These are phyloP conservation scores for Setaria italica DNA, from an alignment of 202 grass and related monocot species.

Conservation along the genomic window DNA sequence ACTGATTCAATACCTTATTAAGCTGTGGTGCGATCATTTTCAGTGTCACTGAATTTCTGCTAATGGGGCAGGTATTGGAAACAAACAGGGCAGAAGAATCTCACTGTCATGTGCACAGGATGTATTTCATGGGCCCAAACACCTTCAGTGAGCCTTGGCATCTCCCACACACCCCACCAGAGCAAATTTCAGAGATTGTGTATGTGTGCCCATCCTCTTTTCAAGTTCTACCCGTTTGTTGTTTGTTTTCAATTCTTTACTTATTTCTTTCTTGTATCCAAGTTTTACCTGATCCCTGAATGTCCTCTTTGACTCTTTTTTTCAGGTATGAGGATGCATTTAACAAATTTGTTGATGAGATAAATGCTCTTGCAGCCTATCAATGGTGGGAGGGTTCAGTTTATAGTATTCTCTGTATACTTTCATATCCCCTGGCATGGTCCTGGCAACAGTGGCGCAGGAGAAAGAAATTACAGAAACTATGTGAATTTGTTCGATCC, in stretches of 20 bases:
- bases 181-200: conserved; percentile 95
- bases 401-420: conserved; percentile 74
- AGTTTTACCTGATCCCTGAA: conserved; percentile 23
- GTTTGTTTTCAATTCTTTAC: background rate
- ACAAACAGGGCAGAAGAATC: conserved; percentile 96
- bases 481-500: conserved; percentile 96
- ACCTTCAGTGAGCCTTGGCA: conserved; percentile 97
- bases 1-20: conserved; percentile 28
- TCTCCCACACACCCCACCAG: conserved; percentile 79
- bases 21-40: conserved; percentile 19
- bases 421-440: conserved; percentile 87
- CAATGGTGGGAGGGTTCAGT: conserved; percentile 98
- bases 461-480: conserved; percentile 81
- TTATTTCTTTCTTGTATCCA: conserved; percentile 22
- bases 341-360: conserved; percentile 95
- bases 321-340: conserved; percentile 89
- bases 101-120: conserved; percentile 89
- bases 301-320: background rate
- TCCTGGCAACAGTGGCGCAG: conserved; percentile 97
- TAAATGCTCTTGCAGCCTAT: conserved; percentile 90
- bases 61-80: conserved; percentile 68
- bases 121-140: conserved; percentile 98
- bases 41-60: conserved; percentile 43
- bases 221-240: conserved; percentile 20
- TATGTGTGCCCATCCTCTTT: conserved; percentile 45